Evolutionary conservation across 2,329 filamentous ascomycete species (phyloP).

Genomic region (Neoscytalidium dimidiatum): DNA sequence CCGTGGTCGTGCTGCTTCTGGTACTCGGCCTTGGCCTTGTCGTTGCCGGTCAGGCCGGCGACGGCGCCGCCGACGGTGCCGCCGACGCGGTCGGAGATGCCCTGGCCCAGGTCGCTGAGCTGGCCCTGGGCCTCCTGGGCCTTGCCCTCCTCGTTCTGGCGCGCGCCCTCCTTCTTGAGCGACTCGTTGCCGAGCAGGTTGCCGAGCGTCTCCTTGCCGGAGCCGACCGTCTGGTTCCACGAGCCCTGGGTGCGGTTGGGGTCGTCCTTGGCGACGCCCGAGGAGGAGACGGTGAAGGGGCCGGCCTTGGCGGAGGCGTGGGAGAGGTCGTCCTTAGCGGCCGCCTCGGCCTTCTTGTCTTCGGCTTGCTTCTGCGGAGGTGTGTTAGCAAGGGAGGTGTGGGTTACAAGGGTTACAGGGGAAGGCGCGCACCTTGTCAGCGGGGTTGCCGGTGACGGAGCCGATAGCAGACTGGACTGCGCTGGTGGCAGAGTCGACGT

Average conservation of each 20-base stretch:
- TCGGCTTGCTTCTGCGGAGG: slow-evolving; percentile 58
- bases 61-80: slow-evolving; percentile 72
- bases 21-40: slow-evolving; percentile 63
- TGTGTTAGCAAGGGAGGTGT: slow-evolving; percentile 28
- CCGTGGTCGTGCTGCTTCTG: slow-evolving; percentile 74
- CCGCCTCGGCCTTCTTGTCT: slow-evolving; percentile 64
- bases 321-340: slow-evolving; percentile 70
- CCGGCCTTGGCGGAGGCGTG: slow-evolving; percentile 76
- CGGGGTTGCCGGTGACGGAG: slow-evolving; percentile 69
- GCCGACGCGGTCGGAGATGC: slow-evolving; percentile 56
- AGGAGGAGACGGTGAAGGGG: slow-evolving; percentile 67
- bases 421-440: slow-evolving; percentile 57
- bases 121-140: slow-evolving; percentile 82
- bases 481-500: slow-evolving; percentile 66
- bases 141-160: slow-evolving; percentile 81
- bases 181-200: slow-evolving; percentile 73
- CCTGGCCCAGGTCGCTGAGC: slow-evolving; percentile 70
- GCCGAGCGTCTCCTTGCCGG: slow-evolving; percentile 79
- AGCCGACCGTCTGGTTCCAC: slow-evolving; percentile 89
- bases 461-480: slow-evolving; percentile 72
- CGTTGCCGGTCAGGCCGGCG: slow-evolving; percentile 73
- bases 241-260: slow-evolving; percentile 69
- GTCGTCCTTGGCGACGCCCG: slow-evolving; percentile 73
- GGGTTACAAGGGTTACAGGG: background rate
- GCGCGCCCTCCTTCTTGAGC: slow-evolving; percentile 71